Conservation (phyloP, 192 early-diverging fungal genomes). For the Linnemannia elongata region DNA sequence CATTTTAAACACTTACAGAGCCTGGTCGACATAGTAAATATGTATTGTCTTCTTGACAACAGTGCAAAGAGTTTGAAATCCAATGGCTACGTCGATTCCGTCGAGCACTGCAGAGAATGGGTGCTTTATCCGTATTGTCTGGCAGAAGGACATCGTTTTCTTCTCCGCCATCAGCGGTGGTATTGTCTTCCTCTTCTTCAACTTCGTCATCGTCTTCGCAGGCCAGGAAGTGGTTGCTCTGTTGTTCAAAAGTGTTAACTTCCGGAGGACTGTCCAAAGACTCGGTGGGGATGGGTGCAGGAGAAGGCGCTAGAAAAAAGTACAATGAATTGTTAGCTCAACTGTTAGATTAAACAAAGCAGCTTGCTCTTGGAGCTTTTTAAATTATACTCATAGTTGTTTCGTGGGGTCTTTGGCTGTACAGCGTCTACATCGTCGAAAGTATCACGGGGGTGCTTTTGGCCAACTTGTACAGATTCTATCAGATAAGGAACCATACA, state of each 20-base stretch:
- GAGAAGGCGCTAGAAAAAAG: constrained; percentile 20
- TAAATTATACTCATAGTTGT: constrained; percentile 20
- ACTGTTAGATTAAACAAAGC: constrained; percentile 13
- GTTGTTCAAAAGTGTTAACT: constrained; percentile 21
- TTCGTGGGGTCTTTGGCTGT: constrained; percentile 21
- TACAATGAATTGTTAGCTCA: constrained; percentile 14
- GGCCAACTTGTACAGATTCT: constrained; percentile 1
- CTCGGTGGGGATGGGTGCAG: constrained; percentile 24
- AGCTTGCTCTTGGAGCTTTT: constrained; percentile 18
- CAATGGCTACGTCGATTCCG: constrained; percentile 16
- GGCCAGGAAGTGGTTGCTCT: constrained; percentile 24
- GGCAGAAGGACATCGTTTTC: constrained; percentile 33
- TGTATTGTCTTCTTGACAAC: constrained; percentile 14
- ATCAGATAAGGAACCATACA: background rate
- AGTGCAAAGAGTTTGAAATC: constrained; percentile 31
- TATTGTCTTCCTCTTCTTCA: constrained; percentile 9
- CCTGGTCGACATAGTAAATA: constrained; percentile 36
- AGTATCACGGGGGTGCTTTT: constrained; percentile 13
- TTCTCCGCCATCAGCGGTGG: constrained; percentile 15
- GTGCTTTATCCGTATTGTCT: constrained; percentile 19
- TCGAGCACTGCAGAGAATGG: constrained; percentile 24
- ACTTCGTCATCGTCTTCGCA: constrained; percentile 20
- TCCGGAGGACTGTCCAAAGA: constrained; percentile 35
- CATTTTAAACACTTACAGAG: too few relatives aligned
- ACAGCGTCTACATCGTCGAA: constrained; percentile 6